Evolutionary conservation across 1,139 yeast genomes (phyloP).

Genomic region (Candida sp.): DNA sequence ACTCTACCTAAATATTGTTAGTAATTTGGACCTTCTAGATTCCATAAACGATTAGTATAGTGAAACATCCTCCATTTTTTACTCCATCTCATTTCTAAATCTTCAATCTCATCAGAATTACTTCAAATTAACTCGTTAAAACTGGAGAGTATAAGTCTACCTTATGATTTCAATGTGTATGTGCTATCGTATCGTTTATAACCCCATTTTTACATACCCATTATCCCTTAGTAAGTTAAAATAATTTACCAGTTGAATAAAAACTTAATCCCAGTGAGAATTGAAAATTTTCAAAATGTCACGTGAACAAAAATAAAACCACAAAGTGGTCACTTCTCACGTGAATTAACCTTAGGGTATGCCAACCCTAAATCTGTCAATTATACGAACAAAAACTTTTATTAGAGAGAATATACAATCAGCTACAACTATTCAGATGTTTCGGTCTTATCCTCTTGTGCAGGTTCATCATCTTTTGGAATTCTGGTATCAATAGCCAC

Average conservation of each 20-base stretch:
- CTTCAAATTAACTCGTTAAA: background rate
- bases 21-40: no score
- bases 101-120: no score
- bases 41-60: no score
- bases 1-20: constrained; percentile 79
- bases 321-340: no score
- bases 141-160: background rate
- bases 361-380: background rate
- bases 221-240: background rate
- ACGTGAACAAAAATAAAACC: no score
- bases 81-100: no score
- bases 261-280: background rate
- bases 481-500: constrained; percentile 52
- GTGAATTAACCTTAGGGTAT: no score
- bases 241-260: background rate
- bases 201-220: background rate
- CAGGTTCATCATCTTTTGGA: constrained; percentile 17
- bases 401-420: no score
- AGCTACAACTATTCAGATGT: no score
- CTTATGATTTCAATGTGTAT: background rate
- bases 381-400: no score
- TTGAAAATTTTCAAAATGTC: background rate
- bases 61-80: no score
- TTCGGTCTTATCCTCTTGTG: constrained; percentile 2
- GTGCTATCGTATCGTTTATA: background rate